Evolutionary conservation across 768 basidiomycete genomes (phyloP).

Genomic region (Lentinula detonsa): DNA sequence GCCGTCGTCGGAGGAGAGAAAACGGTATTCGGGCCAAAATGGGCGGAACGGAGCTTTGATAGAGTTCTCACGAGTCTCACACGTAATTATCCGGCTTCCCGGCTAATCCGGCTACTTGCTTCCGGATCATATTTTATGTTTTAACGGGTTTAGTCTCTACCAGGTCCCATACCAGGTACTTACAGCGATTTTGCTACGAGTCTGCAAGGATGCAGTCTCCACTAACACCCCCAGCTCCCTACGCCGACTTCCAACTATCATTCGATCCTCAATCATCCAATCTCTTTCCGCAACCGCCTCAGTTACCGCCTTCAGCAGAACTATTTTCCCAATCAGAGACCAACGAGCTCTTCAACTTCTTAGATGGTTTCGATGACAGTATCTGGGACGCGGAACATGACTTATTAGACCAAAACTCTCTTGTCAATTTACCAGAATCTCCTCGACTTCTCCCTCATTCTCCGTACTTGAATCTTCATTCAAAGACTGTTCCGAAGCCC

Average conservation of each 20-base stretch:
- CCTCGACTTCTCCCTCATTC: constrained; percentile 15
- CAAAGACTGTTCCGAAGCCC: constrained; percentile 33
- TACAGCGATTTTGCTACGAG: background rate
- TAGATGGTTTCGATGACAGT: constrained; percentile 76
- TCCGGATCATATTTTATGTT: background rate
- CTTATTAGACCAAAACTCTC: background rate
- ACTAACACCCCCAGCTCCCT: constrained; percentile 14
- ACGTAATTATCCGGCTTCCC: background rate
- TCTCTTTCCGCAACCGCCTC: constrained; percentile 56
- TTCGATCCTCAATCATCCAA: constrained; percentile 57
- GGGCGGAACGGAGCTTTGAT: background rate
- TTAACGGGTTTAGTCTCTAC: background rate
- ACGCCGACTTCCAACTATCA: constrained; percentile 64
- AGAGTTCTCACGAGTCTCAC: background rate
- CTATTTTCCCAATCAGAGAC: constrained; percentile 78
- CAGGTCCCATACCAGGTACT: background rate
- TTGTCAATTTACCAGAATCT: background rate
- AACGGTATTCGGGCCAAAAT: background rate
- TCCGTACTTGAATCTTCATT: constrained; percentile 45
- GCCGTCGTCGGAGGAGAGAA: background rate
- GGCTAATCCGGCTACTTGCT: background rate
- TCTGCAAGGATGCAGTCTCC: constrained; percentile 1
- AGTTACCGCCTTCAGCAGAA: constrained; percentile 60
- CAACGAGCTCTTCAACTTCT: constrained; percentile 73
- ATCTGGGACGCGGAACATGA: constrained; percentile 31